Conservation (phyloP, 2,329 filamentous ascomycete genomes). For the Onygenales sp. region DNA sequence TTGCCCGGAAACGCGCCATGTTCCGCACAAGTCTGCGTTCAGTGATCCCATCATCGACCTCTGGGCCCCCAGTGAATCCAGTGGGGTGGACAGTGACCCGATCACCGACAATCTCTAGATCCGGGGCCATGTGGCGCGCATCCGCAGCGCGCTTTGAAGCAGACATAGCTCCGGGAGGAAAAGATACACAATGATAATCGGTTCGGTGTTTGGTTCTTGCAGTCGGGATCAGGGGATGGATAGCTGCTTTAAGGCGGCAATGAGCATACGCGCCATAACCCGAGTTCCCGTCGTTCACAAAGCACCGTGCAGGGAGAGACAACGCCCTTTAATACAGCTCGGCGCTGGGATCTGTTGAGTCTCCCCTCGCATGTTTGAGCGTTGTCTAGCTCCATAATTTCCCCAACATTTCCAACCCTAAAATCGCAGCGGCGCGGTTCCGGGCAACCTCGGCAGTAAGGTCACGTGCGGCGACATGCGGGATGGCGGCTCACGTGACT, state of each 20-base stretch:
- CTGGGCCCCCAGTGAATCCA: slow-evolving; percentile 42
- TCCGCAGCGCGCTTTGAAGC: slow-evolving; percentile 20
- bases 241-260: neutral
- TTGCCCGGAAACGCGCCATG: slow-evolving; percentile 75
- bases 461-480: neutral
- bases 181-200: too few relatives aligned
- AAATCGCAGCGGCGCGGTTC: neutral
- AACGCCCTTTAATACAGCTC: neutral
- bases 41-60: slow-evolving; percentile 37
- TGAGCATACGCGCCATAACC: neutral
- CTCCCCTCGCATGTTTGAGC: neutral
- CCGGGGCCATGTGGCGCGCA: slow-evolving; percentile 45
- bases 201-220: too few relatives aligned
- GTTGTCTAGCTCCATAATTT: neutral
- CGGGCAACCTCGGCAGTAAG: neutral
- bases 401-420: neutral
- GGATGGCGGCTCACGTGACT: neutral
- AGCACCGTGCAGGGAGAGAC: neutral
- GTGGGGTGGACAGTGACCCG: slow-evolving; percentile 65
- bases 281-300: neutral
- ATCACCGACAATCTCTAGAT: slow-evolving; percentile 66
- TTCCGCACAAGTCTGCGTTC: slow-evolving; percentile 50
- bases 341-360: neutral
- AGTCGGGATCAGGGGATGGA: neutral
- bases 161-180: slow-evolving; percentile 13